Evolutionary conservation across 2,329 filamentous ascomycete genomes (phyloP), one percentile per base, ranked within the genome.

Genomic region (Ceratocystis destructans): DNA sequence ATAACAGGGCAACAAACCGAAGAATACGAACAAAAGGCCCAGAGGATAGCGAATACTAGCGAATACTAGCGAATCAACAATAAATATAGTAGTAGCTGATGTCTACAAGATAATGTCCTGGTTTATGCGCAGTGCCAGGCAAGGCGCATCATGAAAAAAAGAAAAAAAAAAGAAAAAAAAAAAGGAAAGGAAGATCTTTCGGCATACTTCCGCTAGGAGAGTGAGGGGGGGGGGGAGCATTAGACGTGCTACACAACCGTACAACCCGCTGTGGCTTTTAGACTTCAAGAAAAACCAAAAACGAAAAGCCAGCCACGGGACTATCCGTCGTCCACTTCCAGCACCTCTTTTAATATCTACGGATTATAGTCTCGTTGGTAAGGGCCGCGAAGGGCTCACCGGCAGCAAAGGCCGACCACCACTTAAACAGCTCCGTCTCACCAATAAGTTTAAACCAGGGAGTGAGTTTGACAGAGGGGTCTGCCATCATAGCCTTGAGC

Each of bases 401-500:
- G 28, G 83, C 79, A 71, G 94, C 87, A 66, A 97, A 83, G 77
- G 89, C 86, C 73, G 86, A 80, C 94, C 94, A 99, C 94, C 94
- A 99, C 76, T 96, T 88, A 72, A 96, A 99, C 53, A 99, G 83
- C 89, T 97, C 92, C 62, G 90, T 91, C 76, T 97, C 83, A 82
- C 94, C 99, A 73, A 99, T 97, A 71, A 99, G 86, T 82, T 96
- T 96, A 81, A 99, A 99, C 94, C 94, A 99, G 1, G 94, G 94
- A 0, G 94, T 99, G 76, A 97, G 97, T 72, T 87, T 88, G 71
- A 96, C 81, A 64, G 78, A 81, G 2, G 88, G 84, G 73, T 96
- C 87, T 72, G 86, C 79, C 76, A 99, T 96, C 82, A 93, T 89
- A 71, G 82, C 75, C 81, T 90, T 94, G 70, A 99, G 81, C 72